Evolutionary conservation across 352 stramenopile genomes (phyloP).

Genomic region (Phytophthora boehmeriae): DNA sequence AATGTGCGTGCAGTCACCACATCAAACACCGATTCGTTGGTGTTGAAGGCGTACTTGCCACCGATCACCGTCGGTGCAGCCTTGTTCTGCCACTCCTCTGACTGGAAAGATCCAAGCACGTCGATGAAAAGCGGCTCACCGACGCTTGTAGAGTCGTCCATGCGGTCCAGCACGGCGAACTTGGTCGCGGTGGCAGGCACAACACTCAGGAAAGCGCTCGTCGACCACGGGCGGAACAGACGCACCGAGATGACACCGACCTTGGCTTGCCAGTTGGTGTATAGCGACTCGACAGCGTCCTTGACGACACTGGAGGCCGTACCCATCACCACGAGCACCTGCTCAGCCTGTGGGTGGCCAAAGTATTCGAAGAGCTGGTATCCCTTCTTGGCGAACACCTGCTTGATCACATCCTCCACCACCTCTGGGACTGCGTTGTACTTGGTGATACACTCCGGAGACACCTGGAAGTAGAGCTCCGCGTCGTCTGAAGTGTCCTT

Average conservation of each 20-base stretch:
- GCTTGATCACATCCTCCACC: constrained; percentile 80
- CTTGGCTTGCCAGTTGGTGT: constrained; percentile 85
- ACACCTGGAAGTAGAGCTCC: constrained; percentile 93
- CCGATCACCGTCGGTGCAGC: constrained; percentile 75
- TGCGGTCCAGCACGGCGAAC: constrained; percentile 92
- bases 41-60: constrained; percentile 79
- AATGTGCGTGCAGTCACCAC: constrained; percentile 80
- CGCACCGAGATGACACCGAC: constrained; percentile 89
- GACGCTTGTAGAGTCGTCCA: constrained; percentile 86
- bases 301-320: constrained; percentile 89
- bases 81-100: constrained; percentile 67
- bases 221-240: constrained; percentile 91
- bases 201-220: constrained; percentile 73
- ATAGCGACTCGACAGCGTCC: constrained; percentile 86
- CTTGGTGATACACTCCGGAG: constrained; percentile 83
- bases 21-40: constrained; percentile 78
- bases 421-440: constrained; percentile 71
- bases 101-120: constrained; percentile 91
- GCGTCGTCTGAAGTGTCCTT: constrained; percentile 64
- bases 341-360: constrained; percentile 80
- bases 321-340: constrained; percentile 92
- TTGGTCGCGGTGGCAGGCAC: constrained; percentile 78
- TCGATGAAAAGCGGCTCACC: constrained; percentile 93
- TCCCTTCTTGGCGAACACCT: constrained; percentile 80
- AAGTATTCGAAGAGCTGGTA: constrained; percentile 94